A percentile compares a stretch with the other conserved stretches of the same genome.
These are phyloP conservation scores for Kwoniella heveanensis DNA, from an alignment of 768 basidiomycete genomes.

Conservation along the genomic window DNA sequence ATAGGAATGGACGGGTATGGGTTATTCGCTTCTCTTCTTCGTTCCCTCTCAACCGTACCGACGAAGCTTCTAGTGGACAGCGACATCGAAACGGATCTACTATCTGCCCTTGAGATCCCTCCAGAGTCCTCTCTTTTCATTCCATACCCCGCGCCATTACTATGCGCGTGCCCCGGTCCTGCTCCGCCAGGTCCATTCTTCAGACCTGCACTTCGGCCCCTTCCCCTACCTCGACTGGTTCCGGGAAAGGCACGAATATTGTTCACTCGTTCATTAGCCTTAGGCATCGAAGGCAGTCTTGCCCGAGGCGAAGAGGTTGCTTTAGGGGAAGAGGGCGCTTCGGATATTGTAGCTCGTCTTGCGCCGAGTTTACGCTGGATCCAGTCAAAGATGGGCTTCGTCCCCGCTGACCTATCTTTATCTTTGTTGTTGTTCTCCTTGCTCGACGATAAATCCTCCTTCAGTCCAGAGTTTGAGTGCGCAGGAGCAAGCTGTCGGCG, in stretches of 20 bases:
- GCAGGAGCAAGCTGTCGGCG: conserved; percentile 2
- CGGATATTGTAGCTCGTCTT: conserved; percentile 34
- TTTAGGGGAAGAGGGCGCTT: conserved; percentile 12
- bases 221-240: not conserved
- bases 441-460: not conserved
- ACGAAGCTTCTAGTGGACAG: conserved; percentile 6
- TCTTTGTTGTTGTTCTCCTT: conserved; percentile 8
- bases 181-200: not conserved
- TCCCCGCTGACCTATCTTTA: conserved; percentile 21
- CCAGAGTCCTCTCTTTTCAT: not conserved
- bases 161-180: not conserved
- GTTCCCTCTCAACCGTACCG: conserved; percentile 17
- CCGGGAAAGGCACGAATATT: not conserved
- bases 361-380: conserved; percentile 44
- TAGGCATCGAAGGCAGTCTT: conserved; percentile 13
- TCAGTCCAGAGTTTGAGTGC: not conserved
- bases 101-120: conserved; percentile 23
- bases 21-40: conserved; percentile 43
- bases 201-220: conserved; percentile 8
- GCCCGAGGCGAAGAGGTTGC: conserved; percentile 1
- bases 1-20: conserved; percentile 48
- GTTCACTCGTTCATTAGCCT: not conserved
- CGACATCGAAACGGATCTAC: conserved; percentile 22
- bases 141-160: not conserved
- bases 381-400: conserved; percentile 51